Evolutionary conservation across 495 filamentous ascomycete genomes (phyloP), one percentile per base, ranked within the genome.

Genomic region (Aspergillus avenaceus): DNA sequence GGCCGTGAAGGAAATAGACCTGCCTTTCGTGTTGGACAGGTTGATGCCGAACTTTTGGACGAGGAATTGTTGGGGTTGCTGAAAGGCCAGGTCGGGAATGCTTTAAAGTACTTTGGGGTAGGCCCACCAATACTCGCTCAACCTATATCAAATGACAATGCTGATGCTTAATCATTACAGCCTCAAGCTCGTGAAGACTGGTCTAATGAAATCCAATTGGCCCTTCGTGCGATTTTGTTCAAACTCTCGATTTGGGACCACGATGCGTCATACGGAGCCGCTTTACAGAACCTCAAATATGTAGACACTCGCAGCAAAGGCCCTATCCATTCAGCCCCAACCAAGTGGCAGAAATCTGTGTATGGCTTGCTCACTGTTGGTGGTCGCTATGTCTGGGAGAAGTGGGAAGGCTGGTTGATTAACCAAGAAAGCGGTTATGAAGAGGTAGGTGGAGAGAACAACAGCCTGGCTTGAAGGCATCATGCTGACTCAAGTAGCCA

Each of bases 191-290:
- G 78, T 40, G 88, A 95, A 59, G 87, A 95, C 42, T 96, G 87
- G 85, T 84, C 84, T 4, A 75, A 88, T 36, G 93, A 97, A 67
- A 91, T 97, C 37, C 75, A 85, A 45, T 74, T 96, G 18, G 76
- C 72, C 1, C 75, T 99, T 46, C 81, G 95, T 11, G 81, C 84
- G 6, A 74, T 91, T 2, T 73, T 99, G 13, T 99, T 95, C 75
- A 97, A 97, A 65, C 78, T 99, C 51, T 87, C 87, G 1, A 87
- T 97, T 43, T 99, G 93, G 93, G 91, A 97, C 63, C 88, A 96
- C 64, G 79, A 96, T 70, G 86, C 95, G 16, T 91, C 88, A 0
- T 99, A 99, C 63, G 93, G 93, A 48, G 95, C 95, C 13, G 84
- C 87, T 4, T 72, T 99, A 24, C 93, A 97, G 61, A 93, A 93